Base-by-base conservation (phyloP, 2,329 filamentous ascomycete species). In the Ophiocordyceps sinensis region DNA sequence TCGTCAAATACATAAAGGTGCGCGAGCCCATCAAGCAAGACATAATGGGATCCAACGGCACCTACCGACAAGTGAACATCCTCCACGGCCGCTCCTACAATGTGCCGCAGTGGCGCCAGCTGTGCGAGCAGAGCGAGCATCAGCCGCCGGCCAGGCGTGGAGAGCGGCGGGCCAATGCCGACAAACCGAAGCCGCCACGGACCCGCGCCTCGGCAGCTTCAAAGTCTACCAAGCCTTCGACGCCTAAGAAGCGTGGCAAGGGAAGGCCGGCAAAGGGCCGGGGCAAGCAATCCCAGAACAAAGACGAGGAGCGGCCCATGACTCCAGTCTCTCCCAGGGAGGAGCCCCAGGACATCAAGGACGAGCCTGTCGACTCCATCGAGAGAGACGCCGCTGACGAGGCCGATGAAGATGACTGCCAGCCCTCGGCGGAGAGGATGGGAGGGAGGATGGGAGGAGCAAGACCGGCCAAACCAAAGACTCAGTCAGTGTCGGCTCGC, bases 11-110 rank as follows among this genome's bases (percentile, higher is more conserved):
- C 46, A 85, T 98, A 59, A 82, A 80, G 56, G 88, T 98, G 54
- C 89, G 89, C 62, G 93, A 98, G 49, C 91, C 91, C 4, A 96
- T 98, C 58, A 94, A 87, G 56, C 91, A 98, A 61, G 91, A 98
- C 54, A 98, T 98, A 53, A 89, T 93, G 70, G 91, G 91, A 35
- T 86, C 85, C 40, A 86, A 89, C 56, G 93, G 91, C 43, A 93
- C 85, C 43, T 98, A 95, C 58, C 89, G 89, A 30, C 91, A 98
- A 60, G 85, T 91, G 55, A 98, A 98, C 57, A 88, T 98, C 44
- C 80, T 96, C 54, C 93, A 95, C 63, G 86, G 93, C 58, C 77
- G 91, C 57, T 87, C 87, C 13, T 98, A 98, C 66, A 98, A 95
- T 51, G 70, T 98, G 5, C 89, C 89, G 1, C 88, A 98, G 61